Evolutionary conservation across 768 basidiomycete species (phyloP).

Genomic region (Calocybe gangraenosa): DNA sequence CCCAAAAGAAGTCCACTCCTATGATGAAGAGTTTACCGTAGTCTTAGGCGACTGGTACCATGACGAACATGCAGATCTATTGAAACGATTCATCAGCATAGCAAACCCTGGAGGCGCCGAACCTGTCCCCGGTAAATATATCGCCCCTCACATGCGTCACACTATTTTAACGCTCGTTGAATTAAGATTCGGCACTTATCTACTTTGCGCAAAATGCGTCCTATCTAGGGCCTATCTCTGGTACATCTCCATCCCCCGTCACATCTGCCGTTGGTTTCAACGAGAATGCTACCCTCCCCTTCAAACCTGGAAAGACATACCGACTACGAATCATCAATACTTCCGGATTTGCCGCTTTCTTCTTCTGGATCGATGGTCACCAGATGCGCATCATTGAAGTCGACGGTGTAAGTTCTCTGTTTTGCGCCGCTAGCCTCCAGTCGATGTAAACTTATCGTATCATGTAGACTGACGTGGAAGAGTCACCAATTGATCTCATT

Average conservation of each 20-base stretch:
- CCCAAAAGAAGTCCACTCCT: constrained; percentile 57
- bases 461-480: constrained; percentile 68
- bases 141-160: background rate
- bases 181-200: constrained; percentile 68
- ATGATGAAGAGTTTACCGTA: constrained; percentile 90
- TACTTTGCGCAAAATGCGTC: constrained; percentile 76
- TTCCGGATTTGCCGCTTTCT: constrained; percentile 70
- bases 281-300: constrained; percentile 80
- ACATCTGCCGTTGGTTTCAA: constrained; percentile 74
- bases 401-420: constrained; percentile 69
- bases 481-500: constrained; percentile 67
- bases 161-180: background rate
- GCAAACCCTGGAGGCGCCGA: constrained; percentile 83
- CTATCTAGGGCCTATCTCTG: constrained; percentile 62
- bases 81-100: constrained; percentile 64
- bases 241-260: constrained; percentile 43
- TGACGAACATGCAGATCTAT: constrained; percentile 56
- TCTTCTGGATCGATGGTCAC: constrained; percentile 88
- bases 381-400: constrained; percentile 82
- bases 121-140: constrained; percentile 70
- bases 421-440: background rate
- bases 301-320: constrained; percentile 87
- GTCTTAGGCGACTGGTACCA: constrained; percentile 94
- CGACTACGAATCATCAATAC: constrained; percentile 85
- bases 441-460: background rate